phyloP scores from a whole-genome alignment of 2,329 filamentous ascomycete species.

The Aspergillus uvarum region DNA sequence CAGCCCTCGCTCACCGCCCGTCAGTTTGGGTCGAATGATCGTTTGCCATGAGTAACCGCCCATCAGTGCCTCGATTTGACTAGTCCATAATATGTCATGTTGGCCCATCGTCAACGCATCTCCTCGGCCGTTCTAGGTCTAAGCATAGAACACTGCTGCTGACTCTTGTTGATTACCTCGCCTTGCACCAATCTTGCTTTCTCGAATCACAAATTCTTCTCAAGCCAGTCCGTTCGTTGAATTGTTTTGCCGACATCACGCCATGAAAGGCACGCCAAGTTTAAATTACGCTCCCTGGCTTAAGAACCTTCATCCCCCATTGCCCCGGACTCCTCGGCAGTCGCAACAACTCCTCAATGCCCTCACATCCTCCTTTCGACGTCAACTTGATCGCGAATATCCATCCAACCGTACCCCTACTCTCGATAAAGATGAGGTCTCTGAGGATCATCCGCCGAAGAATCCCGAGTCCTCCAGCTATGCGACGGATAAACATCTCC shows the following conservation, averaged over 20 bases:
- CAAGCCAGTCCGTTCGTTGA: no score
- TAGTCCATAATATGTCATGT: no score
- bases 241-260: conserved; percentile 13
- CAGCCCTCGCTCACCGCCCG: conserved; percentile 19
- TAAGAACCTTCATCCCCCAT: conserved; percentile 52
- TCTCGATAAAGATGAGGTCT: conserved; percentile 15
- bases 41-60: no score
- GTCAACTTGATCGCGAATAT: conserved; percentile 61
- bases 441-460: neutral
- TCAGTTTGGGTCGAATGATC: neutral
- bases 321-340: conserved; percentile 56
- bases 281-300: conserved; percentile 52
- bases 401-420: conserved; percentile 33
- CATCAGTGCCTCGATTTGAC: no score
- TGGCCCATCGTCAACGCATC: neutral
- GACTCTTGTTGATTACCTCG: neutral
- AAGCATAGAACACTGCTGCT: no score
- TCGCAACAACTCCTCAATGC: conserved; percentile 60
- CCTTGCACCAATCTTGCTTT: neutral
- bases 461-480: conserved; percentile 31
- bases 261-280: conserved; percentile 54
- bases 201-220: conserved; percentile 3
- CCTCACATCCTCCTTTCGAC: conserved; percentile 63
- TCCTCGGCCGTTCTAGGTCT: neutral
- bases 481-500: conserved; percentile 40